phyloP scores from a whole-genome alignment of 225 moss, liverwort and hornwort species.

The Polytrichum formosum region DNA sequence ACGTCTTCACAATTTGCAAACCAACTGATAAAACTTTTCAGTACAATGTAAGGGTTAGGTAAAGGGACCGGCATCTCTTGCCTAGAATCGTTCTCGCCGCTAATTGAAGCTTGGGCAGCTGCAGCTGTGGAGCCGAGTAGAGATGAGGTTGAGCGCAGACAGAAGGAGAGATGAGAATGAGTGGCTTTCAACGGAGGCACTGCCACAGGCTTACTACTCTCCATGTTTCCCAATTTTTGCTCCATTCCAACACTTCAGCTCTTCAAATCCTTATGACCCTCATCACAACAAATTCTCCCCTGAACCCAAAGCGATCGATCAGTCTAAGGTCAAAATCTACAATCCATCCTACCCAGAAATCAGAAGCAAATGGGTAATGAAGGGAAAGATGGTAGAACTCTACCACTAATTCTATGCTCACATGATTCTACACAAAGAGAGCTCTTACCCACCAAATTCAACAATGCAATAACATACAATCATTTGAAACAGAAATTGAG shows the following conservation, averaged over 20 bases:
- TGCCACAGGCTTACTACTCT: background rate
- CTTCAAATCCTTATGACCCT: background rate
- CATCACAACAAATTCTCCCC: background rate
- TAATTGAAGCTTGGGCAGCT: slow-evolving; percentile 5
- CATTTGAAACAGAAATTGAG: too few species aligned
- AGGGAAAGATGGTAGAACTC: too few species aligned
- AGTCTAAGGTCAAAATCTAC: too few species aligned
- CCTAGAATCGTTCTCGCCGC: background rate
- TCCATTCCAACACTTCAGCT: background rate
- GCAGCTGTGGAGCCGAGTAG: background rate
- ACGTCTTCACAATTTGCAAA: background rate
- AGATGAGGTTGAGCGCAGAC: slow-evolving; percentile 10
- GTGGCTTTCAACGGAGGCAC: slow-evolving; percentile 12
- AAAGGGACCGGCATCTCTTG: background rate
- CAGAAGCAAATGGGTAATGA: too few species aligned
- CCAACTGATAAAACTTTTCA: background rate
- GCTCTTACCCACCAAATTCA: too few species aligned
- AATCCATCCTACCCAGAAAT: too few species aligned
- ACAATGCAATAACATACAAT: too few species aligned
- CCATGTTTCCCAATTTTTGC: background rate
- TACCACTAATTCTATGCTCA: too few species aligned
- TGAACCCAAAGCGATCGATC: too few species aligned
- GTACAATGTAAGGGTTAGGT: too few species aligned
- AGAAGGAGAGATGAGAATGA: slow-evolving; percentile 18
- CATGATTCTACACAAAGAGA: too few species aligned